Conservation (phyloP, 2,329 filamentous ascomycete genomes). For the Microdochium paspali region DNA sequence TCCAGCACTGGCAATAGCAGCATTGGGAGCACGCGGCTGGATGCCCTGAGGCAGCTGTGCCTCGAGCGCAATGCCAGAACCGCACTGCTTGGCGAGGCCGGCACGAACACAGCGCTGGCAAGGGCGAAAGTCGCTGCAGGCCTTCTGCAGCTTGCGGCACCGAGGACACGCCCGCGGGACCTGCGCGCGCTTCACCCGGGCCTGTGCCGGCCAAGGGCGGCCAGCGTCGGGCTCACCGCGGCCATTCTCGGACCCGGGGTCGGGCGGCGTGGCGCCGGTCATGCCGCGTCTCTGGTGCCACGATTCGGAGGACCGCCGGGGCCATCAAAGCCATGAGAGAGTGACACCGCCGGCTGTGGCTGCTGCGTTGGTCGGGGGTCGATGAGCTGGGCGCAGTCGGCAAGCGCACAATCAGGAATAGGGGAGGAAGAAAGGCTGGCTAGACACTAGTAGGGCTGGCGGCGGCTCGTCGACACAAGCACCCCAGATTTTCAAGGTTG, state of each 20-base stretch:
- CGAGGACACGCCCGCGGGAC: conserved; percentile 32
- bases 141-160: conserved; percentile 31
- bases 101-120: conserved; percentile 31
- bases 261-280: neutral
- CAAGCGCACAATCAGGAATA: too few species aligned
- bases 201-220: neutral
- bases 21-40: too few species aligned
- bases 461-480: too few species aligned
- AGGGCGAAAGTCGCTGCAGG: conserved; percentile 33
- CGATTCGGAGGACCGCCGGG: neutral
- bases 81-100: conserved; percentile 29
- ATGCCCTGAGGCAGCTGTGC: conserved; percentile 1
- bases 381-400: too few species aligned
- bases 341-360: neutral
- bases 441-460: too few species aligned
- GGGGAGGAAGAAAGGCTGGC: too few species aligned
- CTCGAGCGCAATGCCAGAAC: conserved; percentile 6
- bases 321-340: neutral
- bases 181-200: conserved; percentile 24
- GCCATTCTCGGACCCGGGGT: neutral
- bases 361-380: neutral
- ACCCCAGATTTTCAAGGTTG: too few species aligned
- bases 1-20: neutral
- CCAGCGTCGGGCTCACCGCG: neutral
- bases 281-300: conserved; percentile 1